Evolutionary conservation across 352 stramenopile species (phyloP).

Genomic region (Phytophthora brassicae): DNA sequence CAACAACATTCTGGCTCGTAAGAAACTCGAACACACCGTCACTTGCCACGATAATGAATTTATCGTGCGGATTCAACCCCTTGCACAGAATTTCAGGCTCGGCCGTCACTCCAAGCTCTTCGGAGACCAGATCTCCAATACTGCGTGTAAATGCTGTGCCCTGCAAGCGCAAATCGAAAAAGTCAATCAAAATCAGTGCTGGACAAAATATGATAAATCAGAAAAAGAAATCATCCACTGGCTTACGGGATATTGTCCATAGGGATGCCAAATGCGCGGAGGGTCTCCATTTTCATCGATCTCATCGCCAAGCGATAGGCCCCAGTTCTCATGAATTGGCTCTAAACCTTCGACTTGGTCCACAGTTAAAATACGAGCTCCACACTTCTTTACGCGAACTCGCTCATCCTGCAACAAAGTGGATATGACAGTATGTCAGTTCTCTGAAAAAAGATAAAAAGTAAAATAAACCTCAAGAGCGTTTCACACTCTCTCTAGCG

Average conservation of each 20-base stretch:
- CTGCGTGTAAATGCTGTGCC: constrained; percentile 98
- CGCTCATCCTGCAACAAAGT: constrained; percentile 80
- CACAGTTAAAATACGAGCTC: constrained; percentile 93
- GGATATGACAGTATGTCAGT: constrained; percentile 3
- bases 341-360: constrained; percentile 95
- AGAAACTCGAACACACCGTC: constrained; percentile 96
- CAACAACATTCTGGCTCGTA: constrained; percentile 93
- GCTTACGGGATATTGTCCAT: constrained; percentile 82
- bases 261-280: constrained; percentile 90
- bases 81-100: constrained; percentile 93
- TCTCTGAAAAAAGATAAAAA: constrained; percentile 3
- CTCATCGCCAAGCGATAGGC: constrained; percentile 87
- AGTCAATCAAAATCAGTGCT: constrained; percentile 12
- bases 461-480: constrained; percentile 5
- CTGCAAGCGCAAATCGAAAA: constrained; percentile 31
- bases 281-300: constrained; percentile 92
- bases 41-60: constrained; percentile 92
- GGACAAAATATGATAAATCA: constrained; percentile 14
- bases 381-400: constrained; percentile 92
- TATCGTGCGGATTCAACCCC: constrained; percentile 85
- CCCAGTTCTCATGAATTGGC: constrained; percentile 91
- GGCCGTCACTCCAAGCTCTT: constrained; percentile 90
- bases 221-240: background rate
- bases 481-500: constrained; percentile 1
- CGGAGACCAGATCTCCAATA: constrained; percentile 94